Evolutionary conservation across 2,329 filamentous ascomycete species (phyloP).

Genomic region (Alternaria gaisen): DNA sequence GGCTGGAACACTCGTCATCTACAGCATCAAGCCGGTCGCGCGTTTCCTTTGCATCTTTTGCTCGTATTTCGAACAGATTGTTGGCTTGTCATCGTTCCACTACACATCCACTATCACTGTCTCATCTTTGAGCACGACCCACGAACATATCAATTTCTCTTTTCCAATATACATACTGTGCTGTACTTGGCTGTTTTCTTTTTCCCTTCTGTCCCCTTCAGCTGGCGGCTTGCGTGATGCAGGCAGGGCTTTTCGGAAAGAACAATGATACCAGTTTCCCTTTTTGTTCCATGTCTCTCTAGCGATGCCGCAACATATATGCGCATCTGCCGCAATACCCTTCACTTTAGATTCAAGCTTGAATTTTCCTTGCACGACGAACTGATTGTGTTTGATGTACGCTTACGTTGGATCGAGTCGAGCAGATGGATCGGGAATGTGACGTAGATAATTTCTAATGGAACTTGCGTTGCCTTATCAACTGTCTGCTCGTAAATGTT

Average conservation of each 20-base stretch:
- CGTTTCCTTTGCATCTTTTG: conserved; percentile 4
- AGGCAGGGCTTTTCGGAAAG: not conserved
- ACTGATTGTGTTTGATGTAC: not conserved
- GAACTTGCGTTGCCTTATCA: not conserved
- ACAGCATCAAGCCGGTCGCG: conserved; percentile 8
- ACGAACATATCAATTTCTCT: not conserved
- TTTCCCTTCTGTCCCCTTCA: not conserved
- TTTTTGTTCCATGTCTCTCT: not conserved
- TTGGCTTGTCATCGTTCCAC: conserved; percentile 14
- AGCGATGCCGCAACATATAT: not conserved
- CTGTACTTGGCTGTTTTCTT: not conserved
- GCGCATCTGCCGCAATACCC: conserved; percentile 1
- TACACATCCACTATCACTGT: not conserved
- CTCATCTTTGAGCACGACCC: not conserved
- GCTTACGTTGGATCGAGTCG: not conserved
- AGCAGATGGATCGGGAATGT: not conserved
- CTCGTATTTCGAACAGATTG: conserved; percentile 12
- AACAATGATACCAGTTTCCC: conserved; percentile 5
- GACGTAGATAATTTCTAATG: conserved; percentile 6
- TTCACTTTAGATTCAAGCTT: not conserved
- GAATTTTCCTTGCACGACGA: conserved; percentile 1
- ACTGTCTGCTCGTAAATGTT: not conserved
- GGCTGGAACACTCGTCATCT: conserved; percentile 10
- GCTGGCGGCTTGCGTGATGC: not conserved
- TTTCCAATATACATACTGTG: not conserved